Conservation (phyloP, 805 yeast genomes). For the Candida arabinofermentans region DNA sequence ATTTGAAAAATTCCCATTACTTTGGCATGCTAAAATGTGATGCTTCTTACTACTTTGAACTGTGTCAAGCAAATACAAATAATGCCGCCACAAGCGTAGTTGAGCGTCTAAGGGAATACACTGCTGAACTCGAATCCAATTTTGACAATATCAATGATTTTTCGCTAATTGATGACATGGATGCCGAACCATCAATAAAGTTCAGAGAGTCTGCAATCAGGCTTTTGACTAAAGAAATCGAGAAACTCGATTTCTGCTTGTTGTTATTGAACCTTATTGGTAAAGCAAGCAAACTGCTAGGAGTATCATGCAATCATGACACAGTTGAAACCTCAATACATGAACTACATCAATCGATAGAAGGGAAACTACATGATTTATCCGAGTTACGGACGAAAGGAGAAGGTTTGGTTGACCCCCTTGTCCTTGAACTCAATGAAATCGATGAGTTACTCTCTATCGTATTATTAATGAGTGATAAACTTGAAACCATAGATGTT, state of each 20-base stretch:
- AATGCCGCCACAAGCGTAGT: constrained; percentile 1
- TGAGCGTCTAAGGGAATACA: neutral
- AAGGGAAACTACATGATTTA: neutral
- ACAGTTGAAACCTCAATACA: neutral
- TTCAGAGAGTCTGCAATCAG: neutral
- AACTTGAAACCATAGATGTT: neutral
- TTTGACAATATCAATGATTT: neutral
- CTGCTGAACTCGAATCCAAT: neutral
- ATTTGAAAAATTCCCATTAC: constrained; percentile 4
- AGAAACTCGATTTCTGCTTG: neutral
- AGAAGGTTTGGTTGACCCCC: neutral
- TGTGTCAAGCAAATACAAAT: constrained; percentile 4
- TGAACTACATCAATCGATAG: neutral
- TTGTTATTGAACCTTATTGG: neutral
- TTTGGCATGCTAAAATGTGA: constrained; percentile 3
- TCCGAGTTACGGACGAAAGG: neutral
- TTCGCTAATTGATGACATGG: neutral
- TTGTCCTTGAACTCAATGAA: neutral
- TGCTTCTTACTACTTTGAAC: constrained; percentile 4
- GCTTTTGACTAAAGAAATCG: neutral
- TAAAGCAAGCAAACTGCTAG: neutral
- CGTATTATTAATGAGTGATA: neutral
- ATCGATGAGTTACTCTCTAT: neutral
- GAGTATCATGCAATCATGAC: neutral
- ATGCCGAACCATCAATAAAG: neutral